Base-by-base conservation (phyloP, 208 protist genomes). In the Acanthamoeba sp. region DNA sequence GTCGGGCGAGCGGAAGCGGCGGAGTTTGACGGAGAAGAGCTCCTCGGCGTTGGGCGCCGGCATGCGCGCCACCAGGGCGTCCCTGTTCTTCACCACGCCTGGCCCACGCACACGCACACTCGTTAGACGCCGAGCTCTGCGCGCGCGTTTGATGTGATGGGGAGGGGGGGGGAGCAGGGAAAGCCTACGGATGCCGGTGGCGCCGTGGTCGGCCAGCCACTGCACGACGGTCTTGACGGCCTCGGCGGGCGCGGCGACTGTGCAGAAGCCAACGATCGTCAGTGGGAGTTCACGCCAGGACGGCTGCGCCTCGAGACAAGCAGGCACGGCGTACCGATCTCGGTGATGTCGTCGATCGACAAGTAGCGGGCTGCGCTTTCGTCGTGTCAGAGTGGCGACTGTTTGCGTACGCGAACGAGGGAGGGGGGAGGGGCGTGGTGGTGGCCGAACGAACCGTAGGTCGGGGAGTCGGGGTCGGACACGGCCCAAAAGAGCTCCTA, bases 401-500 rank as follows among this genome's bases (percentile, higher is more conserved):
- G 48, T 55, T 1, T 20, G 18, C 34, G 32, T 78, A 10, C 36
- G n/a, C 69, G 34, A 40, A 9, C 66, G 66, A 36, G 18, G 1
- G 18, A 76, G 9, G 12, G 18, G 18, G 36, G 14, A 14, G 34
- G 7, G 34, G 4, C 34, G 29, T 32, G 62, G n/a, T 32, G 32
- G 29, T 18, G 2, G 62, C 12, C 62, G 62, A 24, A 64, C 27
- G 2, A 34, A 78, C 69, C 69, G 69, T 78, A 78, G 69, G 40
- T 20, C 69, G 69, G 69, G 18, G 69, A 78, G 69, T 78, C 69
- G 34, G 69, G 69, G 69, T 78, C 69, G n/a, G 69, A 78, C 16
- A 78, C 69, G 32, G 69, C 69, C 69, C 69, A 78, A 10, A 78
- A 78, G 69, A 78, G 69, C 40, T 78, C 69, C 69, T 78, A 14